Evolutionary conservation across 2,329 filamentous ascomycete species (phyloP), one percentile per base, ranked within the genome.

Genomic region (Fonsecaea monophora): DNA sequence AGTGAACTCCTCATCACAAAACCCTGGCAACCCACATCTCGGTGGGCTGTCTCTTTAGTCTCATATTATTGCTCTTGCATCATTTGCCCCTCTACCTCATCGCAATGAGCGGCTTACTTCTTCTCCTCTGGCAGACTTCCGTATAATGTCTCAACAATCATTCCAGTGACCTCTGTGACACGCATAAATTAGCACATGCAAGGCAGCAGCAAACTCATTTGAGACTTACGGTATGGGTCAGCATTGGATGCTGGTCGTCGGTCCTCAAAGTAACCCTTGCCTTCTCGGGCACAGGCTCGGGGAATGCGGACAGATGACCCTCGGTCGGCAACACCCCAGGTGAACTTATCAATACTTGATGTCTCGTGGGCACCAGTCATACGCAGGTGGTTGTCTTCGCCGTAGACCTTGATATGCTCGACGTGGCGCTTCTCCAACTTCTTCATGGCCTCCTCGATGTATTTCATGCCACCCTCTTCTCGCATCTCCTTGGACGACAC

Each of bases 361-460:
- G 95, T 99, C 89, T 99, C 95, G 83, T 97, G 92, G 73, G 87
- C 86, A 75, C 95, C 95, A 61, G 94, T 98, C 75, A 98, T 90
- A 78, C 95, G 94, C 75, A 90, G 87, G 75, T 95, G 92, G 85
- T 99, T 99, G 80, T 94, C 94, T 85, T 96, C 92, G 77, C 95
- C 93, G 79, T 97, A 97, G 73, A 96, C 93, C 73, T 90, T 89
- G 82, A 96, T 96, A 87, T 92, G 94, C 85, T 93, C 90, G 73
- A 82, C 81, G 82, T 93, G 90, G 75, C 90, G 89, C 70, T 84
- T 85, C 81, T 91, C 90, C 18, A 94, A 88, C 83, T 92, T 93
- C 88, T 92, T 90, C 83, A 94, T 90, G 62, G 89, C 89, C 60
- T 87, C 87, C 81, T 98, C 94, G 73, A 99, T 99, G 81, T 87